Base-by-base conservation (phyloP, 164 flowering plant species). In the Piper betle region DNA sequence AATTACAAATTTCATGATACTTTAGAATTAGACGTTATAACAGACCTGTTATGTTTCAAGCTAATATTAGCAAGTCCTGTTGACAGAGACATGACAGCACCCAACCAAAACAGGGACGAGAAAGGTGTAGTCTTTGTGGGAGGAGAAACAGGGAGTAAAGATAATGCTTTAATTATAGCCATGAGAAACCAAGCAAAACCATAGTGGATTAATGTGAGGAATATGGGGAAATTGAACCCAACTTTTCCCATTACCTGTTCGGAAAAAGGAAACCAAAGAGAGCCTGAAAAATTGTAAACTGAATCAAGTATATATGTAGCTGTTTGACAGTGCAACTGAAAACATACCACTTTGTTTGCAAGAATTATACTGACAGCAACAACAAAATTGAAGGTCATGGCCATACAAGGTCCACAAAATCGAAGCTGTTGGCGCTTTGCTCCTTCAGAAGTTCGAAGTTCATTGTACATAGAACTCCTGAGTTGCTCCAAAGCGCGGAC, bases 391-490 rank as follows among this genome's bases (percentile, higher is more conserved):
- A 89, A 87, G 60, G 86, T 54, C 79, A 89, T 64, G 18, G 97
- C 92, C 40, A 81, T 82, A 40, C 69, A 48, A 0, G 95, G 97
- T 10, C 97, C 95, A 58, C 94, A 87, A 17, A 74, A 62, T 40
- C 87, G 68, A 59, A 84, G 90, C 59, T 89, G 97, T 63, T 84
- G 88, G 9, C 90, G 84, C 74, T 81, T 89, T 17, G 97, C 94
- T 18, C 88, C 91, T 67, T 89, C 92, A 8, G 91, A 80, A 37
- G 91, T 82, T 59, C 90, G 77, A 15, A 87, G 69, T 25, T 90
- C 95, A 72, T 84, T 87, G 66, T 78, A 81, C 18, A 90, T 71
- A 54, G 88, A 69, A 20, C 83, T 68, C 71, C 95, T 78, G 60
- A 90, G 72, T 57, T 90, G 92, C 63, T 90, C 95, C 67, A 90